These are phyloP conservation scores for Otatea glauca DNA, from an alignment of 176 grass and related monocot genomes.

Conservation along the genomic window DNA sequence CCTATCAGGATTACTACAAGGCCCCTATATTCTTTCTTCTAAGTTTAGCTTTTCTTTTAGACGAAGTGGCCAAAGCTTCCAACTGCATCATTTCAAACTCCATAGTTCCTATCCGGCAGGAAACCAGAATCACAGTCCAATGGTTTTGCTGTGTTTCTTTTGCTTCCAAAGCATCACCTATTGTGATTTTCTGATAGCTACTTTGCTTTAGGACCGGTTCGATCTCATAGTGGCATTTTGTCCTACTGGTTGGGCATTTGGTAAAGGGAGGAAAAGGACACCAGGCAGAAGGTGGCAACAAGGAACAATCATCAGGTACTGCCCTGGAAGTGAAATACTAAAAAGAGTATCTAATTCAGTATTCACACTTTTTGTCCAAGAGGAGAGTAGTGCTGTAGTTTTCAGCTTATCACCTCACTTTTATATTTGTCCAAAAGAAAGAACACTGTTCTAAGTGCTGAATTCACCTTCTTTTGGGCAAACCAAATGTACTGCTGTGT, in stretches of 20 bases:
- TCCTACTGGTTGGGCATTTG: constrained; percentile 93
- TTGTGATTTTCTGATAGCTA: constrained; percentile 45
- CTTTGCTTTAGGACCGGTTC: constrained; percentile 61
- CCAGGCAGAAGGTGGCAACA: constrained; percentile 86
- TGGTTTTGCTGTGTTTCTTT: neutral
- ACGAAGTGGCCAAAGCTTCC: neutral
- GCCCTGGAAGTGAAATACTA: constrained; percentile 19
- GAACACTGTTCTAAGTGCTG: constrained; percentile 2
- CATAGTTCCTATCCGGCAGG: neutral
- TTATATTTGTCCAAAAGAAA: neutral
- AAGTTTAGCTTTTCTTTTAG: neutral
- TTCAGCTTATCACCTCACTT: neutral
- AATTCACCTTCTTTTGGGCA: neutral
- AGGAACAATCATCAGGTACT: constrained; percentile 88
- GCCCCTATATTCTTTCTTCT: neutral
- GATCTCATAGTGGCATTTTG: constrained; percentile 94
- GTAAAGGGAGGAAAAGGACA: constrained; percentile 89
- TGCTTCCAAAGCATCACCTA: neutral
- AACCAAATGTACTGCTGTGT: neutral
- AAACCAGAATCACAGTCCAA: constrained; percentile 15
- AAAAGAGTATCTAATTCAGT: neutral
- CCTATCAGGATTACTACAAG: neutral
- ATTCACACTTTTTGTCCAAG: neutral
- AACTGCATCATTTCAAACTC: neutral
- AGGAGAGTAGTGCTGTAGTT: neutral